These are phyloP conservation scores for Mucor circinelloides DNA, from an alignment of 371 early-diverging fungal genomes.

Conservation along the genomic window DNA sequence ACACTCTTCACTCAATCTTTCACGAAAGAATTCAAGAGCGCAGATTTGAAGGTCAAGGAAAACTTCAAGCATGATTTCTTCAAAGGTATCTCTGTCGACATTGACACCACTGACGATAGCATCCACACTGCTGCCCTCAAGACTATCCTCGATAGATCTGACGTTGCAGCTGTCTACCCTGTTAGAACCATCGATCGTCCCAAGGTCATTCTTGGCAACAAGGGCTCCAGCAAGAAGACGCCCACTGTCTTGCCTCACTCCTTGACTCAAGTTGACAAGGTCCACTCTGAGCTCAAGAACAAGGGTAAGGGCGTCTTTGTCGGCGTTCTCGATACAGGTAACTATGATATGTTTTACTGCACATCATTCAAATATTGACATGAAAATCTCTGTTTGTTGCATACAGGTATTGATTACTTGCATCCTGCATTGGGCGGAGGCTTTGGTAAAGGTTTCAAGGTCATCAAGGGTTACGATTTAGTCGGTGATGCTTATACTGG, in stretches of 20 bases:
- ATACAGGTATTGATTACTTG: slow-evolving; percentile 56
- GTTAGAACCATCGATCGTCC: slow-evolving; percentile 35
- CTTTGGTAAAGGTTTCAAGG: slow-evolving; percentile 61
- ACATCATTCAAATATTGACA: background rate
- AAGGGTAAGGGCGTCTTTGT: slow-evolving; percentile 75
- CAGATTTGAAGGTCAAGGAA: slow-evolving; percentile 27
- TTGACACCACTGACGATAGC: slow-evolving; percentile 20
- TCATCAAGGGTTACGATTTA: slow-evolving; percentile 62
- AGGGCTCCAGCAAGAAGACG: background rate
- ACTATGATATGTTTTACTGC: background rate
- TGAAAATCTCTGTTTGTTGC: background rate
- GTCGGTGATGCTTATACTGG: slow-evolving; percentile 53
- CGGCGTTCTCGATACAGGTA: slow-evolving; percentile 73
- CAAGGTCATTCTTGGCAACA: slow-evolving; percentile 6
- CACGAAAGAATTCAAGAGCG: slow-evolving; percentile 25
- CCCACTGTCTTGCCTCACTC: slow-evolving; percentile 34
- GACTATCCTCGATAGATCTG: slow-evolving; percentile 22
- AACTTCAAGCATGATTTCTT: slow-evolving; percentile 37
- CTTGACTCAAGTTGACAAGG: slow-evolving; percentile 48
- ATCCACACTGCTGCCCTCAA: slow-evolving; percentile 18
- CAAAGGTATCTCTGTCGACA: slow-evolving; percentile 34
- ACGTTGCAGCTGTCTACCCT: slow-evolving; percentile 35
- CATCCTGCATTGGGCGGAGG: slow-evolving; percentile 78
- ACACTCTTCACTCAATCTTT: slow-evolving; percentile 22
- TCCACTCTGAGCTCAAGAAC: slow-evolving; percentile 42